phyloP scores from a whole-genome alignment of 2,329 filamentous ascomycete species.

The Didymella segeticola region DNA sequence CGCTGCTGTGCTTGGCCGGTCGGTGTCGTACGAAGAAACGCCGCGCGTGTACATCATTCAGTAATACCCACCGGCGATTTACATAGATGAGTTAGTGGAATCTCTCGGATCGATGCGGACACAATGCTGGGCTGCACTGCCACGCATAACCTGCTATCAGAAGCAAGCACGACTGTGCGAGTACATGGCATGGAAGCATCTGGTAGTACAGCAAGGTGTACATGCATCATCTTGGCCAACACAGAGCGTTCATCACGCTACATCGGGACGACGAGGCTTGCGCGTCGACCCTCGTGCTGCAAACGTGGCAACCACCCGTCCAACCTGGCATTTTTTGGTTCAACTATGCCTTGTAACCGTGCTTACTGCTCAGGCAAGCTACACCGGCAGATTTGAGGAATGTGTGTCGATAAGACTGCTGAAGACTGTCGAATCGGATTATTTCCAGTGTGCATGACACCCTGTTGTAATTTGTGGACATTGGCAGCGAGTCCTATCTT shows the following conservation, averaged over 20 bases:
- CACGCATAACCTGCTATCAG: not conserved
- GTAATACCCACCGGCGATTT: not conserved
- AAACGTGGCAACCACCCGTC: conserved; percentile 3
- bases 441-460: no score
- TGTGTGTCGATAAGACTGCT: no score
- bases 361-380: no score
- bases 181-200: not conserved
- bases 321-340: no score
- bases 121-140: not conserved
- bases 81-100: not conserved
- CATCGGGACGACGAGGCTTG: not conserved
- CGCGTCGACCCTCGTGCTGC: not conserved
- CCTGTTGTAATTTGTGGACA: no score
- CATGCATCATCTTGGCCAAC: not conserved
- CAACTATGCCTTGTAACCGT: no score
- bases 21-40: not conserved
- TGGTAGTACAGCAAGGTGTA: not conserved
- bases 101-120: not conserved
- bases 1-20: not conserved
- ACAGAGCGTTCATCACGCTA: not conserved
- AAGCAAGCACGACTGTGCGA: not conserved
- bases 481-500: no score
- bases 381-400: no score
- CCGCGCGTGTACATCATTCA: not conserved
- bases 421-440: no score